A percentile compares a stretch with the other conserved stretches of the same genome.
These are phyloP conservation scores for Chaetomium fimeti DNA, from an alignment of 495 filamentous ascomycete species.

Conservation along the genomic window DNA sequence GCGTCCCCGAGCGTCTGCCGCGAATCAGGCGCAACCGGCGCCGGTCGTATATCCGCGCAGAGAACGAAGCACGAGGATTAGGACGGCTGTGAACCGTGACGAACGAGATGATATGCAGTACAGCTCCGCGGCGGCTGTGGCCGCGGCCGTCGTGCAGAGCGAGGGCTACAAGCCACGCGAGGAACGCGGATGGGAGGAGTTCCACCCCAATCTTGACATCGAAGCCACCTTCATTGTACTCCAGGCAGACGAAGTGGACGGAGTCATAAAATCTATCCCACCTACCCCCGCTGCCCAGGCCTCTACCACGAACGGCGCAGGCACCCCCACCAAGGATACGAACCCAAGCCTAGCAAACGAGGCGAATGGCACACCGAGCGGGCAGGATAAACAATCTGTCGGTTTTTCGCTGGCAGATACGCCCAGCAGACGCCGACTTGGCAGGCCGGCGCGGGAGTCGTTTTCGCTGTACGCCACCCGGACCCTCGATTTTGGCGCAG, in stretches of 20 bases:
- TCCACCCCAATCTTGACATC: conserved; percentile 90
- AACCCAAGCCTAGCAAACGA: conserved; percentile 13
- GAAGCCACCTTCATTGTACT: conserved; percentile 75
- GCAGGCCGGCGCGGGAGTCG: conserved; percentile 50
- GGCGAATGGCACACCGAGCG: conserved; percentile 30
- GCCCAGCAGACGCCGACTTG: conserved; percentile 47
- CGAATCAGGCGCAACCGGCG: conserved; percentile 38
- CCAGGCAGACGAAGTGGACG: conserved; percentile 81
- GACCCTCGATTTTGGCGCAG: conserved; percentile 36
- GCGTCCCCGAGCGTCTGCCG: conserved; percentile 38
- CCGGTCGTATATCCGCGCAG: conserved; percentile 47
- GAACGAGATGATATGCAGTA: conserved; percentile 56
- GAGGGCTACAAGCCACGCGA: conserved; percentile 97
- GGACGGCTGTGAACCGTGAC: conserved; percentile 49
- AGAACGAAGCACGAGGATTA: conserved; percentile 54
- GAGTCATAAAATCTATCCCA: conserved; percentile 47
- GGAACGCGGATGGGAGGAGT: conserved; percentile 95
- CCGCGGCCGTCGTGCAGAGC: conserved; percentile 78
- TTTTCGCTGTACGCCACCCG: conserved; percentile 49
- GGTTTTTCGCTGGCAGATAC: conserved; percentile 34
- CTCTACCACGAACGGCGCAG: conserved; percentile 34
- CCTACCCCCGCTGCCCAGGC: conserved; percentile 41
- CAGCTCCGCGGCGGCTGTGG: conserved; percentile 79
- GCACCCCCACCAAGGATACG: conserved; percentile 41
- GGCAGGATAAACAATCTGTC: conserved; percentile 33